Evolutionary conservation across 148 eudicot genomes (phyloP).

Genomic region (Hydrangea macrophylla): DNA sequence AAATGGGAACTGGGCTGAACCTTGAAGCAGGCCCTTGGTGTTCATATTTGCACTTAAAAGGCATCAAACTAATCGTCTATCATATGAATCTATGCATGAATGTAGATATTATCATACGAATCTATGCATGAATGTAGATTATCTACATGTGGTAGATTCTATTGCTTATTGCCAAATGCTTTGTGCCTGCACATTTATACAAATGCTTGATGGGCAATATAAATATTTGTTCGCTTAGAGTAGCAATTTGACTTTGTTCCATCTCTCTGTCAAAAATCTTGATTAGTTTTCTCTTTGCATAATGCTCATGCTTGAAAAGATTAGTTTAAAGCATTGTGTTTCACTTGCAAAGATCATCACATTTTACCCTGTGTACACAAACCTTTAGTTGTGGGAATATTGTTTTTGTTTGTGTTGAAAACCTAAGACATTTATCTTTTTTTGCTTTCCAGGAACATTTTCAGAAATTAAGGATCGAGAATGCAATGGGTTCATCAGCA

Average conservation of each 20-base stretch:
- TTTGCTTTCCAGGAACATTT: constrained; percentile 63
- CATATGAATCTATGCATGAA: neutral
- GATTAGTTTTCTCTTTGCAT: too few relatives aligned
- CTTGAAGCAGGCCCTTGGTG: too few relatives aligned
- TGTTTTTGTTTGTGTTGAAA: neutral
- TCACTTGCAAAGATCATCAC: neutral
- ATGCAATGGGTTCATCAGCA: constrained; percentile 68
- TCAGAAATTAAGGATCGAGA: constrained; percentile 76
- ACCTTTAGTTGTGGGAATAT: too few relatives aligned
- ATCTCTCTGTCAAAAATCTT: too few relatives aligned
- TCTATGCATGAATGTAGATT: neutral
- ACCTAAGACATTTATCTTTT: neutral
- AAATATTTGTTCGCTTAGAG: too few relatives aligned
- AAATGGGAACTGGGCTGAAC: too few relatives aligned
- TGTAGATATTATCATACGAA: neutral
- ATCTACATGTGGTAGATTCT: too few relatives aligned
- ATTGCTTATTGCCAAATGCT: too few relatives aligned
- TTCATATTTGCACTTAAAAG: neutral
- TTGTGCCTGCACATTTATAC: too few relatives aligned
- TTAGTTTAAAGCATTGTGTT: neutral
- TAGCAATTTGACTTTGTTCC: too few relatives aligned
- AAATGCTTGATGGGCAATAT: too few relatives aligned
- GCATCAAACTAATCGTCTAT: neutral
- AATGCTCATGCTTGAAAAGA: too few relatives aligned
- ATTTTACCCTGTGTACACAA: neutral